phyloP scores from a whole-genome alignment of 2,329 filamentous ascomycete species.

The Salinomyces thailandicus region DNA sequence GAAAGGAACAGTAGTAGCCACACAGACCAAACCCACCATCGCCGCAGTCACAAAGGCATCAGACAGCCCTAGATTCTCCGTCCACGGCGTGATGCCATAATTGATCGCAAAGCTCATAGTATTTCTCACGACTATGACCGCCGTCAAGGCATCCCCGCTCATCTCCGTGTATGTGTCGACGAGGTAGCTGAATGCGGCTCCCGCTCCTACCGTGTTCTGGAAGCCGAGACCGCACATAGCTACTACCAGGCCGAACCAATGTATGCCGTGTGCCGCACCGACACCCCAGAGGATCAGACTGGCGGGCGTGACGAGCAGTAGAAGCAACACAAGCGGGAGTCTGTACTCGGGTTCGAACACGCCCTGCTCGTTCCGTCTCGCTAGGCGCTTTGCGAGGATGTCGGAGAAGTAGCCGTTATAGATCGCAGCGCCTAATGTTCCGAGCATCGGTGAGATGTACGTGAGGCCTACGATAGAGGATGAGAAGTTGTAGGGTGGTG shows the following conservation, averaged over 20 bases:
- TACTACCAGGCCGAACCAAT: conserved; percentile 38
- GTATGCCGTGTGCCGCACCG: conserved; percentile 35
- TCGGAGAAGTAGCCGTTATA: conserved; percentile 29
- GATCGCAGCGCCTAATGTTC: conserved; percentile 27
- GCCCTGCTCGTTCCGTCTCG: conserved; percentile 27
- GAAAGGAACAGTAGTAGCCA: conserved; percentile 12
- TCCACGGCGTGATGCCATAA: conserved; percentile 1
- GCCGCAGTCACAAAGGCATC: not conserved
- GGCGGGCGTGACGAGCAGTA: conserved; percentile 34
- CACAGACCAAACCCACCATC: conserved; percentile 7
- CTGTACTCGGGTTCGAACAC: conserved; percentile 31
- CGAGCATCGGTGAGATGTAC: conserved; percentile 27
- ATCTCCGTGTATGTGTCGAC: conserved; percentile 37
- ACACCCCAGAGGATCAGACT: conserved; percentile 42
- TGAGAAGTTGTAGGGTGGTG: conserved; percentile 27
- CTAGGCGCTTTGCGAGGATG: conserved; percentile 23
- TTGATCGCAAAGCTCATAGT: conserved; percentile 38
- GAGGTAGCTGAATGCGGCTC: conserved; percentile 33
- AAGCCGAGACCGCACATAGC: conserved; percentile 28
- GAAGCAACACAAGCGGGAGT: conserved; percentile 29
- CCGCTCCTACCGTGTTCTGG: not conserved
- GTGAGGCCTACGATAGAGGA: conserved; percentile 29
- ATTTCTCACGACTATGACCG: conserved; percentile 37
- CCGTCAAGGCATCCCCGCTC: conserved; percentile 34
- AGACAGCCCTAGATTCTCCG: not conserved